Evolutionary conservation across 352 stramenopile genomes (phyloP), one percentile per base, ranked within the genome.

Genomic region (Globisporangium viniferum): DNA sequence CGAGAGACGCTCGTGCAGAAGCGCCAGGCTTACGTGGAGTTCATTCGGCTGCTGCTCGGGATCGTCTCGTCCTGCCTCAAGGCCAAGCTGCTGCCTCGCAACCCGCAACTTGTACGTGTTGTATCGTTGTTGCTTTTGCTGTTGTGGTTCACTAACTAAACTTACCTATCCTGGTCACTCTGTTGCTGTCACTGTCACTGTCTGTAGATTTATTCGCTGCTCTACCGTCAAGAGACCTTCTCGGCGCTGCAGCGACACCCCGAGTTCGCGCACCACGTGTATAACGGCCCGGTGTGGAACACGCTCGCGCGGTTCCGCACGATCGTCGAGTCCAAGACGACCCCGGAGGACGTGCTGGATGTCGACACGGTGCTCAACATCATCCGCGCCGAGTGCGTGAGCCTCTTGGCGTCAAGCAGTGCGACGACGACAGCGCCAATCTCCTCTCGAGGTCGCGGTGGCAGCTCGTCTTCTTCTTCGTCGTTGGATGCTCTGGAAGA

Each of bases 161-260:
- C 36, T 10, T 48, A 53, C 36, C 24, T 67, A 29, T 35, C 5
- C n/a, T 41, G 39, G 12, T n/a, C 20, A 31, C 31, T 35, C 41
- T 18, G 31, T 8, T 31, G 1, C 64, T 9, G 15, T 20, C 39
- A 41, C 9, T 41, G 24, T 24, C 24, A 33, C 31, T 46, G 36
- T 44, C 12, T 55, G 12, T 68, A 87, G 79, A 93, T 95, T 87
- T 95, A 93, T 88, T 88, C 85, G 35, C 68, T 95, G 12, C 59
- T 95, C 35, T 89, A 95, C 63, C 81, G 80, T 24, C 78, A 81
- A 5, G 77, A 86, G 22, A 86, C 83, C 24, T 91, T 95, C 56
- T 41, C 68, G 10, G 67, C 59, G 15, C 66, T 95, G 67, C 75
- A 90, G 44, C 66, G 73, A 29, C 82, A 92, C 55, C 78, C 82